Conservation (phyloP, 2,329 filamentous ascomycete species). For the Chaetomium sp. region DNA sequence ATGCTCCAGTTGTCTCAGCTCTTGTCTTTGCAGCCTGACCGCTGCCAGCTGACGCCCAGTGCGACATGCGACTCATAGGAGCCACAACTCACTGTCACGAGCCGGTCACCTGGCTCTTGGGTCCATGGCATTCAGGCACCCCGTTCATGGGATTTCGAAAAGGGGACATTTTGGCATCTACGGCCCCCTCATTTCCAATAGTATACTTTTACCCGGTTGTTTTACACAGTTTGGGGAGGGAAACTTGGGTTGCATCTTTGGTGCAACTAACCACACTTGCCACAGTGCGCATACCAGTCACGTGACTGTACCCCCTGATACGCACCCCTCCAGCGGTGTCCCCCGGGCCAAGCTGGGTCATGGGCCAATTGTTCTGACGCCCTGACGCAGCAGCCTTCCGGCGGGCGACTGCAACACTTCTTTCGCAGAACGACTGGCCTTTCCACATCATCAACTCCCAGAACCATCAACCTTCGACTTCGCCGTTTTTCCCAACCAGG, state of each 20-base stretch:
- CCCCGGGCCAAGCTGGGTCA: slow-evolving; percentile 14
- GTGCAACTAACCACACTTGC: slow-evolving; percentile 3
- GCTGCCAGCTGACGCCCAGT: slow-evolving; percentile 7
- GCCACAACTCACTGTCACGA: neutral
- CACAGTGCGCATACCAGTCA: slow-evolving; percentile 11
- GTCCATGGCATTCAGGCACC: neutral
- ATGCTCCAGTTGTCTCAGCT: neutral
- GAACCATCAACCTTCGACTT: slow-evolving; percentile 4
- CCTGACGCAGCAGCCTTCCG: slow-evolving; percentile 24
- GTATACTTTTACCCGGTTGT: neutral
- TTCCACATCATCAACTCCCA: slow-evolving; percentile 22
- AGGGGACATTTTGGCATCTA: neutral
- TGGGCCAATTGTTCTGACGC: slow-evolving; percentile 19
- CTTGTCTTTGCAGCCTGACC: neutral
- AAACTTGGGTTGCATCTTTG: neutral
- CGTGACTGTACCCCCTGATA: slow-evolving; percentile 14
- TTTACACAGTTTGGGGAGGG: too few species aligned
- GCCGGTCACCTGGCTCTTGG: neutral
- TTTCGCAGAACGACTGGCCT: slow-evolving; percentile 1
- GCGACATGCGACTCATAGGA: neutral
- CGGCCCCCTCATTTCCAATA: neutral
- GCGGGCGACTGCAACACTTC: too few species aligned
- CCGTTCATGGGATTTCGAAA: neutral
- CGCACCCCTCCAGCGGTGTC: slow-evolving; percentile 13
- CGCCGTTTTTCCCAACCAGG: slow-evolving; percentile 7